Conservation (phyloP, 2,329 filamentous ascomycete species). For the Pleomassaria siparia region DNA sequence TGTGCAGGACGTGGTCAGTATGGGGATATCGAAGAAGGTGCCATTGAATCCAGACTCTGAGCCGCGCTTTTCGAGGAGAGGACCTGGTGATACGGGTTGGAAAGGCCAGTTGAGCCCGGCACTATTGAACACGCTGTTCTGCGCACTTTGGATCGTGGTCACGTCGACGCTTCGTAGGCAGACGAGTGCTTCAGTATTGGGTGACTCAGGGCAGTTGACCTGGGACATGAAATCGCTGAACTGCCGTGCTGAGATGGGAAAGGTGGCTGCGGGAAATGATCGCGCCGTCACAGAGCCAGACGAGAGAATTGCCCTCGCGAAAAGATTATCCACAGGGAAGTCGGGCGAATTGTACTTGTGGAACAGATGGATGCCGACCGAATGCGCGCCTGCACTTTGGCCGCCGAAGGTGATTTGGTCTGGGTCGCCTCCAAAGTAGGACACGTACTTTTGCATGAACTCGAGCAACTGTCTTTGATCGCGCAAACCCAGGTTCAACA, state of each 20-base stretch:
- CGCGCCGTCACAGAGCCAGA: constrained; percentile 40
- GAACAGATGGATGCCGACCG: constrained; percentile 40
- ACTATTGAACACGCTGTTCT: constrained; percentile 42
- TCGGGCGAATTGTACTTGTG: constrained; percentile 36
- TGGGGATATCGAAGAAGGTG: constrained; percentile 38
- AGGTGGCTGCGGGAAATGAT: constrained; percentile 36
- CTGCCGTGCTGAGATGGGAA: constrained; percentile 32
- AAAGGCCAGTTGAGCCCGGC: constrained; percentile 53
- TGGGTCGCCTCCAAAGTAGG: constrained; percentile 43
- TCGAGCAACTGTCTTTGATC: constrained; percentile 37
- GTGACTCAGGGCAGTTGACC: constrained; percentile 26
- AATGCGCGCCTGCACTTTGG: constrained; percentile 44
- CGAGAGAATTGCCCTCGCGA: constrained; percentile 35
- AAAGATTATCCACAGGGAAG: constrained; percentile 32
- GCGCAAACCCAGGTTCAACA: constrained; percentile 36
- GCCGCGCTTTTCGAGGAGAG: constrained; percentile 51
- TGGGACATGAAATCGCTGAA: constrained; percentile 34
- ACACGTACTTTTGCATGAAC: constrained; percentile 45
- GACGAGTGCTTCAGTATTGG: constrained; percentile 36
- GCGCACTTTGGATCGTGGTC: constrained; percentile 42
- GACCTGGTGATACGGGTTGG: constrained; percentile 51
- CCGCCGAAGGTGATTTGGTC: constrained; percentile 45
- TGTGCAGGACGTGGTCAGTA: constrained; percentile 40
- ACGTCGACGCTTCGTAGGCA: constrained; percentile 46
- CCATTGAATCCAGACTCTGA: constrained; percentile 39